These are phyloP conservation scores for Dimargaris cristalligena DNA, from an alignment of 192 early-diverging fungal species.

Conservation along the genomic window DNA sequence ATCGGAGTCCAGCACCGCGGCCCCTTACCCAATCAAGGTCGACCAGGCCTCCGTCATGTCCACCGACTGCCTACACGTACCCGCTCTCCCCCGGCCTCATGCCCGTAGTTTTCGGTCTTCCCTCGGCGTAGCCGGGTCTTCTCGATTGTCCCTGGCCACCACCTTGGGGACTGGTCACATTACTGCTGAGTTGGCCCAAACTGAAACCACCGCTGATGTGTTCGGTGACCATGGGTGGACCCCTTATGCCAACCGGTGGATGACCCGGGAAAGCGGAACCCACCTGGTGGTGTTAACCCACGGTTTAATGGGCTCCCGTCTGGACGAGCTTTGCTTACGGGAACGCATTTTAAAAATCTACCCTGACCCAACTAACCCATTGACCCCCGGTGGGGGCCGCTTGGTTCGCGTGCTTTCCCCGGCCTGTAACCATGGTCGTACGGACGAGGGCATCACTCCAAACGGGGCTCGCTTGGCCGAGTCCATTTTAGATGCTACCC, in stretches of 20 bases:
- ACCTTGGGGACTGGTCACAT: not conserved
- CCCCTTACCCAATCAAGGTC: not conserved
- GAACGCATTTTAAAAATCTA: not conserved
- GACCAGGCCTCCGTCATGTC: not conserved
- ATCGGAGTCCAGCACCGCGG: not conserved
- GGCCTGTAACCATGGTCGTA: slow-evolving; percentile 20
- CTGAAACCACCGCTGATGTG: not conserved
- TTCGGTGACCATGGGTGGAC: slow-evolving; percentile 1
- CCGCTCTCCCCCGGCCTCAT: not conserved
- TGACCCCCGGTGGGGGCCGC: too few species aligned
- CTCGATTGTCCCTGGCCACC: not conserved
- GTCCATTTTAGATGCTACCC: slow-evolving; percentile 20
- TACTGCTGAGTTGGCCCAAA: not conserved
- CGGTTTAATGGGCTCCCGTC: slow-evolving; percentile 9
- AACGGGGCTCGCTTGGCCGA: slow-evolving; percentile 24
- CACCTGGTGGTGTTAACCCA: slow-evolving; percentile 8
- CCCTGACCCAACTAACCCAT: too few species aligned
- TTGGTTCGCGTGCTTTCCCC: not conserved
- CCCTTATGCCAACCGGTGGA: not conserved
- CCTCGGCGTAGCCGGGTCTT: not conserved
- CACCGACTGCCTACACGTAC: not conserved
- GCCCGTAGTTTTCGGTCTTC: not conserved
- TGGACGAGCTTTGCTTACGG: slow-evolving; percentile 7
- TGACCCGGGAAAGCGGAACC: not conserved
- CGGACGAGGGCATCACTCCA: slow-evolving; percentile 27